phyloP scores from a whole-genome alignment of 2,329 filamentous ascomycete genomes.

The Ophiocordyceps unilateralis region DNA sequence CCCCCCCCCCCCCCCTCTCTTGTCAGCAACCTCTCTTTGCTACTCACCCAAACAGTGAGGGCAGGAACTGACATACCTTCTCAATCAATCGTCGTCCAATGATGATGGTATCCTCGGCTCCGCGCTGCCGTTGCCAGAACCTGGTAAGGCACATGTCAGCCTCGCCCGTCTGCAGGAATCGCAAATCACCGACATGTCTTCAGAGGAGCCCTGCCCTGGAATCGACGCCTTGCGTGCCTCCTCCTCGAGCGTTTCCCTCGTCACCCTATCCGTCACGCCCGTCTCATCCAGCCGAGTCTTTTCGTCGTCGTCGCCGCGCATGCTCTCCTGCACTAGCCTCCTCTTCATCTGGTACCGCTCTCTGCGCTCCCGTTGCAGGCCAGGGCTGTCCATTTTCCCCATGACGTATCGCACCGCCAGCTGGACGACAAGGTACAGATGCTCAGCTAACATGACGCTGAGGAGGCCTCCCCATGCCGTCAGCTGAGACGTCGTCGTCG shows the following conservation, averaged over 20 bases:
- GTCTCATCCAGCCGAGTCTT: slow-evolving; percentile 28
- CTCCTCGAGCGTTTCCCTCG: slow-evolving; percentile 45
- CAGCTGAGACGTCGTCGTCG: slow-evolving; percentile 40
- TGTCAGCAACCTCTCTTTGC: too few relatives aligned
- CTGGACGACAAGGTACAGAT: slow-evolving; percentile 70
- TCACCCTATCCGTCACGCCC: slow-evolving; percentile 43
- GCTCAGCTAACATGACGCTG: slow-evolving; percentile 71
- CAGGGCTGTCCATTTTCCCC: slow-evolving; percentile 67
- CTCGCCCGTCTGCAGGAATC: not conserved
- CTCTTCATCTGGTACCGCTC: slow-evolving; percentile 71
- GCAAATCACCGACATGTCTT: slow-evolving; percentile 26
- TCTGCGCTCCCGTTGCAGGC: slow-evolving; percentile 66
- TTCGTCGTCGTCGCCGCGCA: slow-evolving; percentile 39
- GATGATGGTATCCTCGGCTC: slow-evolving; percentile 38
- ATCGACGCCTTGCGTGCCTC: slow-evolving; percentile 35
- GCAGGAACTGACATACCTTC: slow-evolving; percentile 12
- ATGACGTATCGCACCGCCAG: slow-evolving; percentile 56
- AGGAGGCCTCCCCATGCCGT: slow-evolving; percentile 67
- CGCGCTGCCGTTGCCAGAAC: slow-evolving; percentile 45
- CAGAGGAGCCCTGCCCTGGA: slow-evolving; percentile 29
- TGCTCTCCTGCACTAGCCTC: slow-evolving; percentile 56
- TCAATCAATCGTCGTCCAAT: slow-evolving; percentile 37
- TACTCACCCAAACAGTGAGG: not conserved
- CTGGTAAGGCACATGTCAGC: slow-evolving; percentile 13
- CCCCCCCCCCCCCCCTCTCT: too few relatives aligned